These are phyloP conservation scores for Juncus effusus DNA, from an alignment of 176 grass and related monocot species.

Conservation along the genomic window DNA sequence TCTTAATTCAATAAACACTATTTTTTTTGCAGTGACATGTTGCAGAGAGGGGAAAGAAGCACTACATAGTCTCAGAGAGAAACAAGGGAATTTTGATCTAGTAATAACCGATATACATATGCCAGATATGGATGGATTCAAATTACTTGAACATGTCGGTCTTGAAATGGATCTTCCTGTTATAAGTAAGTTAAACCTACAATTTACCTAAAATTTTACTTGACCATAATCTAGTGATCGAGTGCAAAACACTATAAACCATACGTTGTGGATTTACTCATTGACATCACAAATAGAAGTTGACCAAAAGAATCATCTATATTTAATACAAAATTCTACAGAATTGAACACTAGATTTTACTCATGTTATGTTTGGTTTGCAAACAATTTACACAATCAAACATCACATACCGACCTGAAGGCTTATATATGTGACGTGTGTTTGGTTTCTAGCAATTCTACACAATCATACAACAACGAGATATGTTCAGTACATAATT, in stretches of 20 bases:
- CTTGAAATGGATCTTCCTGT: conserved; percentile 97
- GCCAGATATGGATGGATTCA: conserved; percentile 79
- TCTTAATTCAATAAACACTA: too few species aligned
- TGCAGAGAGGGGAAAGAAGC: conserved; percentile 58
- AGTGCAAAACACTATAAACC: too few species aligned
- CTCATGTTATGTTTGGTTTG: neutral
- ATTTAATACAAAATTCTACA: neutral
- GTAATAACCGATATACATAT: conserved; percentile 85
- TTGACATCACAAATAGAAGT: too few species aligned
- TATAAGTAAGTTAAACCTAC: conserved; percentile 58
- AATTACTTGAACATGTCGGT: conserved; percentile 72
- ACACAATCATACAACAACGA: too few species aligned
- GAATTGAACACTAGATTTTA: neutral
- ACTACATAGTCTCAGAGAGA: conserved; percentile 60
- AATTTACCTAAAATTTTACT: too few species aligned
- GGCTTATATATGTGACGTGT: too few species aligned
- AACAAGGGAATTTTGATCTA: conserved; percentile 79
- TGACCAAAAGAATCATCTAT: too few species aligned
- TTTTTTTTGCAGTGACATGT: conserved; percentile 54
- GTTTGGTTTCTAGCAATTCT: neutral
- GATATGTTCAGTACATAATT: too few species aligned
- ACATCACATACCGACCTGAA: too few species aligned
- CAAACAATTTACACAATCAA: neutral
- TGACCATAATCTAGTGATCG: too few species aligned
- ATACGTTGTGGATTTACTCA: too few species aligned